Evolutionary conservation across 768 basidiomycete species (phyloP).

Genomic region (Hygrophorus russula): DNA sequence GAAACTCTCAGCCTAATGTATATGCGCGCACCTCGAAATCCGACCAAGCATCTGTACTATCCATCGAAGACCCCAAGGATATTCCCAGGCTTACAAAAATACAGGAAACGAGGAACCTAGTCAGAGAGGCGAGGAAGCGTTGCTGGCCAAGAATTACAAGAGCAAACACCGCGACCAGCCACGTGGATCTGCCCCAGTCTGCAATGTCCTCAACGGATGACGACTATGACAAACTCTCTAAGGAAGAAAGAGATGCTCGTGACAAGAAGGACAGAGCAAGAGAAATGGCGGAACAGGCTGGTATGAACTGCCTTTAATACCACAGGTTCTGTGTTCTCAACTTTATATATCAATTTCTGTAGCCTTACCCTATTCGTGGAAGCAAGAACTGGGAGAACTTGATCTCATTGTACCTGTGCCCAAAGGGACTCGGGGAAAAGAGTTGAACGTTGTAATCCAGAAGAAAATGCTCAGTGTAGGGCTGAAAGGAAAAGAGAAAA

Average conservation of each 20-base stretch:
- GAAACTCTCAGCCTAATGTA: conserved; percentile 4
- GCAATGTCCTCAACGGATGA: conserved; percentile 17
- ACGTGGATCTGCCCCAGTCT: too few species aligned
- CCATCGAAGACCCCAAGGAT: conserved; percentile 31
- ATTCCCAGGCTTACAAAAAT: not conserved
- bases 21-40: conserved; percentile 58
- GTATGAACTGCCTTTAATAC: conserved; percentile 33
- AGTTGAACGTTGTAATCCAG: conserved; percentile 62
- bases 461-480: conserved; percentile 79
- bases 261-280: conserved; percentile 60
- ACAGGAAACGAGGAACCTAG: not conserved
- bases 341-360: conserved; percentile 12
- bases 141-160: not conserved
- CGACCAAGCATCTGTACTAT: conserved; percentile 47
- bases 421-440: conserved; percentile 72
- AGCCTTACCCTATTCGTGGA: conserved; percentile 91
- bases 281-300: conserved; percentile 75
- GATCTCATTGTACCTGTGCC: conserved; percentile 79
- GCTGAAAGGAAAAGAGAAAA: conserved; percentile 76
- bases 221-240: conserved; percentile 66
- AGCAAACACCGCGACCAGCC: not conserved
- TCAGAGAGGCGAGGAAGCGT: not conserved
- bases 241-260: conserved; percentile 62
- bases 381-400: conserved; percentile 79
- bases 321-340: conserved; percentile 6